A percentile compares a stretch with the other conserved stretches of the same genome.
Conservation (phyloP, 2,329 filamentous ascomycete species). For the Leptodontidium sp. region DNA sequence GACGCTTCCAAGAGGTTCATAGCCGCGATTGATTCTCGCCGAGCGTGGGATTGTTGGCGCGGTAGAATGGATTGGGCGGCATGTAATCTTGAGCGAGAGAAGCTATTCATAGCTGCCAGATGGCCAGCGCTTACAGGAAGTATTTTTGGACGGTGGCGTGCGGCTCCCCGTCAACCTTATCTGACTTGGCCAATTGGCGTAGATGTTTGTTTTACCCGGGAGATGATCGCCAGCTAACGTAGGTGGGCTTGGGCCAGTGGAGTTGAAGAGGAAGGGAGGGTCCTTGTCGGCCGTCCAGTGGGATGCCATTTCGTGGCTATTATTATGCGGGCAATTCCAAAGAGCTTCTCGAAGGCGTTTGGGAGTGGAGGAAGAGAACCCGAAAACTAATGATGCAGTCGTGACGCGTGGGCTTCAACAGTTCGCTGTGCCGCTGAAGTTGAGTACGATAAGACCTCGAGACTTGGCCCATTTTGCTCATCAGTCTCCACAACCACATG, state of each 20-base stretch:
- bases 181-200: neutral
- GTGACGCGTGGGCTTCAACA: neutral
- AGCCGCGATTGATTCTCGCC: constrained; percentile 25
- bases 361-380: neutral
- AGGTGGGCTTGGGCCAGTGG: constrained; percentile 11
- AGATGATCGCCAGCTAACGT: constrained; percentile 15
- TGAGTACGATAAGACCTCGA: neutral
- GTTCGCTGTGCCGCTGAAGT: neutral
- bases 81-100: constrained; percentile 5
- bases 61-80: constrained; percentile 12
- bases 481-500: neutral
- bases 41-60: constrained; percentile 17
- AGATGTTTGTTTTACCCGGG: constrained; percentile 7
- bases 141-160: constrained; percentile 23
- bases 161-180: constrained; percentile 18
- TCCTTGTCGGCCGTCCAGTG: neutral
- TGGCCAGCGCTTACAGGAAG: constrained; percentile 14
- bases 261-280: neutral
- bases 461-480: constrained; percentile 6
- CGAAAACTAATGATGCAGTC: neutral
- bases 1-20: constrained; percentile 26
- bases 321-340: constrained; percentile 5
- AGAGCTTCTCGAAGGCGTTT: constrained; percentile 15
- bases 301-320: constrained; percentile 8
- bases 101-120: constrained; percentile 20